Base-by-base conservation (phyloP, 2,329 filamentous ascomycete genomes). In the Aspergillus candidus region DNA sequence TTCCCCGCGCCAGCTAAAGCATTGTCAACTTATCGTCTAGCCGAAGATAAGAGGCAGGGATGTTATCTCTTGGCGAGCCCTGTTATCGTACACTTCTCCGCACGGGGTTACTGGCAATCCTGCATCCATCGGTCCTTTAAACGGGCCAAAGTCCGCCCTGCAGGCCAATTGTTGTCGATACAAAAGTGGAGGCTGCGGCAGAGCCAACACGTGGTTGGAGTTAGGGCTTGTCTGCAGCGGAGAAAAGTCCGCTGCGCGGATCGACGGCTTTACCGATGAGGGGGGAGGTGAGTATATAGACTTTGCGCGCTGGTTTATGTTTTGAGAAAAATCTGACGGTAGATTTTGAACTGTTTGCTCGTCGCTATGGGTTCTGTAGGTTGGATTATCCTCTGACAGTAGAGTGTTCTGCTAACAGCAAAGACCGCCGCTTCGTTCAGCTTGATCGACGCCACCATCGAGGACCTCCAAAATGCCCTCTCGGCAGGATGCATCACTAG, bases 401-500 rank as follows among this genome's bases (percentile, higher is more conserved):
- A 11, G 3, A 6, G 34, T 12, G 18, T 30, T 30, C 29, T 46
- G 43, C 11, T 13, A 32, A 15, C 34, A 29, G 38, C 41, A 38
- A 46, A 48, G 45, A 18, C 35, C 12, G n/a, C 35, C 15, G 14
- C 41, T 31, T 13, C 35, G 4, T 49, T 59, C 29, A 56, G 37
- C 43, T 61, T 76, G 18, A 65, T 76, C n/a, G 74, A 76, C 51
- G 71, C 73, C 32, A 70, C 59, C 44, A 74, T 77, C 38, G 54
- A 60, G 4, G 67, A 73, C 29, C 65, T 77, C 1, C 60, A 66
- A 38, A 36, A 59, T 35, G 74, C 72, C 14, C 64, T 78, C 10
- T 51, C 58, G 11, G 54, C 59, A 4, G 67, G 71, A 29, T 44
- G 49, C 11, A 55, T 69, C 27, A 73, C 69, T 12, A 71, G 68